Base-by-base conservation (phyloP, 495 filamentous ascomycete genomes). In the Penicillium bovifimosum region DNA sequence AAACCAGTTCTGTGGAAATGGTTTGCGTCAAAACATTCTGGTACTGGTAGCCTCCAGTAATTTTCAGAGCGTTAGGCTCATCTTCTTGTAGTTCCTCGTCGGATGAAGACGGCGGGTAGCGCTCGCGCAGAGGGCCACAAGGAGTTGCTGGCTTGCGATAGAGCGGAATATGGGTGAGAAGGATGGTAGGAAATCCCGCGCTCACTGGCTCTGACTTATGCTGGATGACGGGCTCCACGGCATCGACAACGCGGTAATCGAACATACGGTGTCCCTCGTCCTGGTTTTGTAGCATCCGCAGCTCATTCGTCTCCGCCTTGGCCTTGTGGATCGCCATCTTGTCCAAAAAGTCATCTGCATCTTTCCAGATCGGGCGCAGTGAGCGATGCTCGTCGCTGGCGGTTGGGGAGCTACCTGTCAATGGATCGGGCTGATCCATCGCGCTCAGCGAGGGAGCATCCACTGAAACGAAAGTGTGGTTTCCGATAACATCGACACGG, bases 381-480 rank as follows among this genome's bases (percentile, higher is more conserved):
- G 60, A 65, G 13, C 70, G 73, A 13, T 58, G 42, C 1, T 66
- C 64, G 55, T 76, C 76, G 16, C 56, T 66, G 13, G 62, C 63
- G 45, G 54, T 56, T 4, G 68, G 71, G 24, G 69, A 65, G 45
- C 72, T 75, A 6, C 77, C 75, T 4, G 72, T 76, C 47, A 66
- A 38, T 14, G 78, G 74, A 54, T 80, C 72, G 4, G 70, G 68
- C 44, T 81, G 76, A 33, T 76, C 76, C 61, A 76, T 77, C 8
- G 91, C 91, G 62, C 88, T 93, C 56, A 97, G 68, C 9, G 90
- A 96, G 5, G 95, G 84, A 0, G 84, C 82, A 58, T 99, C 95
- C 3, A 99, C 74, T 1, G 90, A 91, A 6, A 99, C 86, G 63
- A 97, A 92, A 0, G 90, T 93, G 66, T 99, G 95, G 58, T 99